phyloP scores from a whole-genome alignment of 1,284 basidiomycete species.

The Blastosporella zonata region DNA sequence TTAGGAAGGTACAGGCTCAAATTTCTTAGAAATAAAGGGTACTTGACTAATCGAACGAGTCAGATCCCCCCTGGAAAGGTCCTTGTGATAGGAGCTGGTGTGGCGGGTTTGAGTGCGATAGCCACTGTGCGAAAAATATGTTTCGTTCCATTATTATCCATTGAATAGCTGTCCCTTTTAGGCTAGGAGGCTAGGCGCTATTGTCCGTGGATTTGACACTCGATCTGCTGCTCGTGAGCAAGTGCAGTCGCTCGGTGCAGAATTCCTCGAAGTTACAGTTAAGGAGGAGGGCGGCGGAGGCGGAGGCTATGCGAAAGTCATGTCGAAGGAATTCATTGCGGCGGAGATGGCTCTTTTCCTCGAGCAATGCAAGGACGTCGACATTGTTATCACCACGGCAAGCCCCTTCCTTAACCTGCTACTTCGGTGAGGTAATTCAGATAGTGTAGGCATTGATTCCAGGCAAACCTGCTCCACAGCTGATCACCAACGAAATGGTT shows the following conservation, averaged over 20 bases:
- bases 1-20: constrained; percentile 17
- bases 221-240: constrained; percentile 81
- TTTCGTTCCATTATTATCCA: neutral
- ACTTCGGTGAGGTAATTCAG: neutral
- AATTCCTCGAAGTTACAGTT: constrained; percentile 77
- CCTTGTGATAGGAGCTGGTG: constrained; percentile 81
- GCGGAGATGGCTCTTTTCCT: constrained; percentile 87
- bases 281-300: constrained; percentile 77
- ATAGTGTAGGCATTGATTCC: constrained; percentile 67
- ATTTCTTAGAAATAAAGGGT: neutral
- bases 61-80: constrained; percentile 86
- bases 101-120: constrained; percentile 83
- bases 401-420: constrained; percentile 17
- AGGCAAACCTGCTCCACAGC: constrained; percentile 78
- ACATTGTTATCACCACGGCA: constrained; percentile 83
- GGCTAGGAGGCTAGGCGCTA: constrained; percentile 79
- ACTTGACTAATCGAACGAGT: neutral
- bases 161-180: constrained; percentile 25
- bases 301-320: constrained; percentile 86
- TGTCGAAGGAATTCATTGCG: constrained; percentile 87
- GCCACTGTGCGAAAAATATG: constrained; percentile 53
- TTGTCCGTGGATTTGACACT: constrained; percentile 84
- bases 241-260: constrained; percentile 82
- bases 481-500: constrained; percentile 81
- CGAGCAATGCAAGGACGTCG: constrained; percentile 83